Percentiles rank a stretch among this genome's conserved stretches.
Evolutionary conservation across 805 yeast genomes (phyloP).

Genomic region (Cyberlindnera meyerae): DNA sequence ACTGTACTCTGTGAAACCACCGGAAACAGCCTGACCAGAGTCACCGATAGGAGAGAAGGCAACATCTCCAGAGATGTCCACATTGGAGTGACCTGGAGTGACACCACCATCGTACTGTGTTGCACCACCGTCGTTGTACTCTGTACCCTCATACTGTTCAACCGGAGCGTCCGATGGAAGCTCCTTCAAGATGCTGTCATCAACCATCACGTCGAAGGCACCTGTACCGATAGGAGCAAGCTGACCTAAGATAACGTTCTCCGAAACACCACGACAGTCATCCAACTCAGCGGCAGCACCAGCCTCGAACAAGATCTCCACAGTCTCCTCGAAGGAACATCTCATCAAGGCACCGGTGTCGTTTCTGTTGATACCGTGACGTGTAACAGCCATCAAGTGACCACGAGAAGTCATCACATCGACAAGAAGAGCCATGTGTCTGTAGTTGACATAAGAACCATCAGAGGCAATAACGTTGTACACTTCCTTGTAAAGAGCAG

Average conservation of each 20-base stretch:
- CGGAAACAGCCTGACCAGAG: constrained; percentile 86
- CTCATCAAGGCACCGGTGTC: constrained; percentile 99
- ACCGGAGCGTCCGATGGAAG: constrained; percentile 32
- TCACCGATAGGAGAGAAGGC: constrained; percentile 92
- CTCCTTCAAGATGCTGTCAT: constrained; percentile 74
- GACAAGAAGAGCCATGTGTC: constrained; percentile 96
- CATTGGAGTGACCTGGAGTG: constrained; percentile 65
- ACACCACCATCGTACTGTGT: constrained; percentile 80
- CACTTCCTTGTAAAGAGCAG: constrained; percentile 90
- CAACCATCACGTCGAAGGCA: constrained; percentile 91
- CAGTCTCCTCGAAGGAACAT: constrained; percentile 98
- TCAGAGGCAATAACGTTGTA: constrained; percentile 97
- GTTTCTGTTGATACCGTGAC: constrained; percentile 98
- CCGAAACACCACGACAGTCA: constrained; percentile 98
- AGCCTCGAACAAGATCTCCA: constrained; percentile 94
- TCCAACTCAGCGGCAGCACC: constrained; percentile 97
- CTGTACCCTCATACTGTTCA: constrained; percentile 32
- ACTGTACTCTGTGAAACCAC: constrained; percentile 55
- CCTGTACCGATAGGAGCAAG: constrained; percentile 99
- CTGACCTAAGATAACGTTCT: constrained; percentile 95
- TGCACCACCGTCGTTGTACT: constrained; percentile 63
- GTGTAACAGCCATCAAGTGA: constrained; percentile 96
- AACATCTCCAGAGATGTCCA: constrained; percentile 61
- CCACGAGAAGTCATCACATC: constrained; percentile 99
- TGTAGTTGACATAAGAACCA: constrained; percentile 98